phyloP scores from a whole-genome alignment of 2,329 filamentous ascomycete genomes.

The Coccinonectria pachysandricola region DNA sequence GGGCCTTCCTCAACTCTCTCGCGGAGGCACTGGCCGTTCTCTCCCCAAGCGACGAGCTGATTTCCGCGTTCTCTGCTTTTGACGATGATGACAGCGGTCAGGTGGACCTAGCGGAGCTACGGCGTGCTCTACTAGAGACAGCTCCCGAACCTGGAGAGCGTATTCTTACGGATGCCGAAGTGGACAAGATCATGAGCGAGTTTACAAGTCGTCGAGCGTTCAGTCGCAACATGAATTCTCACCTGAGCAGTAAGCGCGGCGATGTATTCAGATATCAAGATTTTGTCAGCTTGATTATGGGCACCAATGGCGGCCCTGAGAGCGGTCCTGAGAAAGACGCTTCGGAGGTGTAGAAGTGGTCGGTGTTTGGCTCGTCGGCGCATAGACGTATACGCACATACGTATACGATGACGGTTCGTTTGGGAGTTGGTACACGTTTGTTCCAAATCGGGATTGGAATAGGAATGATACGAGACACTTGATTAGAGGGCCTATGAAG shows the following conservation, averaged over 20 bases:
- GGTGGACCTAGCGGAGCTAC: slow-evolving; percentile 72
- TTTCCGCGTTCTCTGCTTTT: slow-evolving; percentile 88
- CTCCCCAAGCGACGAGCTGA: slow-evolving; percentile 67
- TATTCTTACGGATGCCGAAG: slow-evolving; percentile 57
- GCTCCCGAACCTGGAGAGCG: slow-evolving; percentile 63
- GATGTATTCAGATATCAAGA: slow-evolving; percentile 93
- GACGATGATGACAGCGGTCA: slow-evolving; percentile 94
- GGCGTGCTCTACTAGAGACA: slow-evolving; percentile 74
- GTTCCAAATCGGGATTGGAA: too few relatives aligned
- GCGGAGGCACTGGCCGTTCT: slow-evolving; percentile 64
- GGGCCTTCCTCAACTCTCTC: slow-evolving; percentile 75
- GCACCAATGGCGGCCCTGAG: slow-evolving; percentile 35
- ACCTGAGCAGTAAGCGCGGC: slow-evolving; percentile 52
- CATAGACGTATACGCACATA: too few relatives aligned
- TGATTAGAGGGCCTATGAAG: too few relatives aligned
- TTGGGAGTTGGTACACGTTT: too few relatives aligned
- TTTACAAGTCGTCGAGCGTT: slow-evolving; percentile 81
- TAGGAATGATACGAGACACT: too few relatives aligned
- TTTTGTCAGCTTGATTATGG: slow-evolving; percentile 65
- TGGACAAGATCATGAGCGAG: slow-evolving; percentile 78
- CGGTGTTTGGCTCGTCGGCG: too few relatives aligned
- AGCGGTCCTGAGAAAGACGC: slow-evolving; percentile 20
- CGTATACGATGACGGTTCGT: too few relatives aligned
- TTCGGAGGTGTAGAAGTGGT: slow-evolving; percentile 14
- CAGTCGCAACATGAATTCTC: slow-evolving; percentile 47